Percentiles rank a stretch among this genome's conserved stretches.
Conservation (phyloP, 2,329 filamentous ascomycete species). For the Claviceps humidiphila region DNA sequence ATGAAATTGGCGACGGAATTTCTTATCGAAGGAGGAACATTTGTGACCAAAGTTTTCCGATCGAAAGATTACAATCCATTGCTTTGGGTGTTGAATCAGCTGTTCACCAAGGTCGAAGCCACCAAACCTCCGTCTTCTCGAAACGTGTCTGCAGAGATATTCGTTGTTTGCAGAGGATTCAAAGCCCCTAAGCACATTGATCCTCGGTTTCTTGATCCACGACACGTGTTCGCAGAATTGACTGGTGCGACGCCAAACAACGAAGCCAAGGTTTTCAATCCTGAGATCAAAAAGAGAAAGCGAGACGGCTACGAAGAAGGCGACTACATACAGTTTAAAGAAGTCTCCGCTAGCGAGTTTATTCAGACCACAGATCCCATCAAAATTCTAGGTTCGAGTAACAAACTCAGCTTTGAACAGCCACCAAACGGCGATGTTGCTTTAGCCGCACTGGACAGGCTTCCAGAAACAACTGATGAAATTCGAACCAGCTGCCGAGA, state of each 20-base stretch:
- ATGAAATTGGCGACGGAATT: slow-evolving; percentile 94
- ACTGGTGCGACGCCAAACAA: slow-evolving; percentile 78
- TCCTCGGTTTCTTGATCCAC: slow-evolving; percentile 80
- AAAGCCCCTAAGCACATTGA: slow-evolving; percentile 92
- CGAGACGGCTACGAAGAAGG: slow-evolving; percentile 96
- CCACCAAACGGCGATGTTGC: slow-evolving; percentile 73
- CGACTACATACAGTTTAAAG: slow-evolving; percentile 85
- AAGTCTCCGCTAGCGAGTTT: slow-evolving; percentile 78
- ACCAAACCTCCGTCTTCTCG: slow-evolving; percentile 93
- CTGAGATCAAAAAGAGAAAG: slow-evolving; percentile 94
- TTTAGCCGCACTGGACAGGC: slow-evolving; percentile 68
- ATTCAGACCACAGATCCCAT: slow-evolving; percentile 91
- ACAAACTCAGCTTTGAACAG: slow-evolving; percentile 73
- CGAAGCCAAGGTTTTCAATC: slow-evolving; percentile 96
- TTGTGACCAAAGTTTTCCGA: slow-evolving; percentile 94
- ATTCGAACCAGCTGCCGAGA: slow-evolving; percentile 68
- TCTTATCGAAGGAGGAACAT: slow-evolving; percentile 73
- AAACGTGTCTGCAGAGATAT: slow-evolving; percentile 96
- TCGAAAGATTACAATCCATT: slow-evolving; percentile 95
- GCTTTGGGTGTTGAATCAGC: slow-evolving; percentile 94
- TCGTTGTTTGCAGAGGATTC: slow-evolving; percentile 90
- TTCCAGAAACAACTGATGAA: slow-evolving; percentile 77
- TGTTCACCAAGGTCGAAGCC: slow-evolving; percentile 89
- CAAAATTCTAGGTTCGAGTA: slow-evolving; percentile 73
- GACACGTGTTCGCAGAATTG: slow-evolving; percentile 86